Evolutionary conservation across 768 basidiomycete genomes (phyloP).

Genomic region (Cytidiella melzeri): DNA sequence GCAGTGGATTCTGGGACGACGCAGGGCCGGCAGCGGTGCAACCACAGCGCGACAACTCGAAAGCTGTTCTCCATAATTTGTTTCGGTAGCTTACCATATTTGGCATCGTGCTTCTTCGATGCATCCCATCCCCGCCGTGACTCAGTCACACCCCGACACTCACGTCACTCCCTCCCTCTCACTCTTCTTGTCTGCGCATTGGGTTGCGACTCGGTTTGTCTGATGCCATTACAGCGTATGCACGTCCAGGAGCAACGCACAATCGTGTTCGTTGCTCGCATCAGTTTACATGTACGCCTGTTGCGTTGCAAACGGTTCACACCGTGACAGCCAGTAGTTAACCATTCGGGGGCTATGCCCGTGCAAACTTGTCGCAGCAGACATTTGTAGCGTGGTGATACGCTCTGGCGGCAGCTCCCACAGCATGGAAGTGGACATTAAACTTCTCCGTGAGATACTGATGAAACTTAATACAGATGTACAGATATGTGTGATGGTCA

Average conservation of each 20-base stretch:
- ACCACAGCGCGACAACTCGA: slow-evolving; percentile 14
- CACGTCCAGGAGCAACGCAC: too few species aligned
- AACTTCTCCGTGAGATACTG: not conserved
- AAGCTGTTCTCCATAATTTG: slow-evolving; percentile 17
- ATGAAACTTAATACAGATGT: not conserved
- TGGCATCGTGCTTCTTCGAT: slow-evolving; percentile 7
- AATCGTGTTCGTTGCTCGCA: not conserved
- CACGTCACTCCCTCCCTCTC: not conserved
- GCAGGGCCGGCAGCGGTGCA: slow-evolving; percentile 13
- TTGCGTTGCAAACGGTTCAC: not conserved
- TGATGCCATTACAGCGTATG: not conserved
- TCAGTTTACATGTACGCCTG: not conserved
- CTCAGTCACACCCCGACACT: slow-evolving; percentile 7
- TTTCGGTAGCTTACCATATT: slow-evolving; percentile 15
- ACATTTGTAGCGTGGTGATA: not conserved
- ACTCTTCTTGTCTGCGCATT: not conserved
- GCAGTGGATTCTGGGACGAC: slow-evolving; percentile 6
- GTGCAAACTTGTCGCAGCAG: not conserved
- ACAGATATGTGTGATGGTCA: not conserved
- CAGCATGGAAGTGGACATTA: not conserved
- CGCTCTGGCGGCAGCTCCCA: not conserved
- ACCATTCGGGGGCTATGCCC: not conserved
- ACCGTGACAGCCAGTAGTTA: not conserved
- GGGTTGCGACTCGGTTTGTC: not conserved
- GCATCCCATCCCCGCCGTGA: slow-evolving; percentile 12